phyloP scores from a whole-genome alignment of 2,329 filamentous ascomycete species.

The Fonsecaea nubica region DNA sequence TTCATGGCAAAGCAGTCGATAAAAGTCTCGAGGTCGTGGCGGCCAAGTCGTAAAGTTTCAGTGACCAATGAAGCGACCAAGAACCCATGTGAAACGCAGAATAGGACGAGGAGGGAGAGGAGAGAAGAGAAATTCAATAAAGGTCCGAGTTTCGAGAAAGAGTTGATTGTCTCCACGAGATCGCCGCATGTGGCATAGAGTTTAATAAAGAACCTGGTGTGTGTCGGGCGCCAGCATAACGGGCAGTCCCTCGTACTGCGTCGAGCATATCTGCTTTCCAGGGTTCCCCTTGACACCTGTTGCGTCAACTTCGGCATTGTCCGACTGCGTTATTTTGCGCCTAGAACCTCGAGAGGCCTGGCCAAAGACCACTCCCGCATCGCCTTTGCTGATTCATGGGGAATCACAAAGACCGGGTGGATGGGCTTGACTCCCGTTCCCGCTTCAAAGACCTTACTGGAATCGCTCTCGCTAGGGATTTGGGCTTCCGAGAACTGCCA shows the following conservation, averaged over 20 bases:
- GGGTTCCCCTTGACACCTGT: background rate
- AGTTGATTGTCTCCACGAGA: background rate
- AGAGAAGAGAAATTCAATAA: background rate
- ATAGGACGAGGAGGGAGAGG: background rate
- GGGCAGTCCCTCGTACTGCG: background rate
- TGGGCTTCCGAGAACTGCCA: slow-evolving; percentile 49
- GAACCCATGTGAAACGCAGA: background rate
- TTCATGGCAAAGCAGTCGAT: background rate
- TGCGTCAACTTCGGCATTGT: slow-evolving; percentile 23
- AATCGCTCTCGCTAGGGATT: slow-evolving; percentile 54
- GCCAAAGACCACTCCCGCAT: slow-evolving; percentile 70
- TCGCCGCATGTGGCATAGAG: slow-evolving; percentile 7
- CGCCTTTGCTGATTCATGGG: slow-evolving; percentile 69
- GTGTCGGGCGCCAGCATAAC: background rate
- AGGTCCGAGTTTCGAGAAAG: slow-evolving; percentile 3
- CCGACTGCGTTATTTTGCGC: background rate
- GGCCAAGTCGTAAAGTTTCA: background rate
- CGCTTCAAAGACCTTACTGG: slow-evolving; percentile 47
- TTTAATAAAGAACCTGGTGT: slow-evolving; percentile 4
- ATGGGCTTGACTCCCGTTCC: slow-evolving; percentile 60
- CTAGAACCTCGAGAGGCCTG: slow-evolving; percentile 62
- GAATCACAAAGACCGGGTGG: slow-evolving; percentile 86
- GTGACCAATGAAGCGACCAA: background rate
- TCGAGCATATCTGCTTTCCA: background rate
- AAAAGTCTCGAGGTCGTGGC: background rate